Conservation (phyloP, 108 stramenopile species). For the Cyclotella baltica region DNA sequence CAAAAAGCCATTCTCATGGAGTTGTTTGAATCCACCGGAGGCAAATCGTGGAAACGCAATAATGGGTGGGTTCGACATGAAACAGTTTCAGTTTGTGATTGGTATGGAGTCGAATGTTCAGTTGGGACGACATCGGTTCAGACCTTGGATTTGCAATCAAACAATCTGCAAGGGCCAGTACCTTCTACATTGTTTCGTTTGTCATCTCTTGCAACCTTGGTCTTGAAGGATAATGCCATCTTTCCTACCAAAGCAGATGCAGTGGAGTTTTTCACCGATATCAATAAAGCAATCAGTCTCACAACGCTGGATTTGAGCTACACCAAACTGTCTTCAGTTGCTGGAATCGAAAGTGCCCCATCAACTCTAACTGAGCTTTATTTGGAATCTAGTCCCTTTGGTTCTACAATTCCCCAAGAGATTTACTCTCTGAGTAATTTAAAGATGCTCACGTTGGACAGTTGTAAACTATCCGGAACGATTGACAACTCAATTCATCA, state of each 20-base stretch:
- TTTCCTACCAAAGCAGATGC: conserved; percentile 4
- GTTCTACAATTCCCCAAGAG: conserved; percentile 26
- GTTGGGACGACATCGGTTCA: conserved; percentile 1
- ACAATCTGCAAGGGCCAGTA: conserved; percentile 24
- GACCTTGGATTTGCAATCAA: conserved; percentile 16
- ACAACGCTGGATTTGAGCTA: conserved; percentile 29
- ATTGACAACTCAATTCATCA: conserved; percentile 12
- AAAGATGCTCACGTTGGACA: conserved; percentile 14
- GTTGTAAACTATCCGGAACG: conserved; percentile 9
- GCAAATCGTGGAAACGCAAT: conserved; percentile 15
- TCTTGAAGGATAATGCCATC: conserved; percentile 26
- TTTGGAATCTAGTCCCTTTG: conserved; percentile 19
- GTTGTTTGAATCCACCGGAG: conserved; percentile 20
- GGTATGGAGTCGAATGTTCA: conserved; percentile 30
- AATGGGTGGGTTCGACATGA: conserved; percentile 19
- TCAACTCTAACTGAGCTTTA: conserved; percentile 16
- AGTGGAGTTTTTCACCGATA: conserved; percentile 24
- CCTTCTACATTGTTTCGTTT: conserved; percentile 18
- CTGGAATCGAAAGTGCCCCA: conserved; percentile 22
- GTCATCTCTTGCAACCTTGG: conserved; percentile 9
- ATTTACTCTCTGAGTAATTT: conserved; percentile 16
- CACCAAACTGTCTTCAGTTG: conserved; percentile 12
- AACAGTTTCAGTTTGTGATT: conserved; percentile 24
- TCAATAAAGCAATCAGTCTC: background rate
- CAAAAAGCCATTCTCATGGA: conserved; percentile 34